Evolutionary conservation across 495 filamentous ascomycete genomes (phyloP).

Genomic region (Penicillium dipodomyicola): DNA sequence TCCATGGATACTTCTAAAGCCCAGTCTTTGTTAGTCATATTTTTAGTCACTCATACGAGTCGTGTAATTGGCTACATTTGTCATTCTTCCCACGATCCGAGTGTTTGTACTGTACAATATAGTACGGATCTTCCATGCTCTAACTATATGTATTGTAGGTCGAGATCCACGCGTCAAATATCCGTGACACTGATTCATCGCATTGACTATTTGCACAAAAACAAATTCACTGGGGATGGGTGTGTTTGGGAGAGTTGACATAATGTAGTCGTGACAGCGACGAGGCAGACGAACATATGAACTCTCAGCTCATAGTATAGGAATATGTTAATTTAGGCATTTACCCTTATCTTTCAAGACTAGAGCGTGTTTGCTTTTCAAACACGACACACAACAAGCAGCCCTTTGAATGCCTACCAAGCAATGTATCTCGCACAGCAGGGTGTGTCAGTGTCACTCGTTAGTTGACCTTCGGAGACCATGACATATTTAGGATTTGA

Average conservation of each 20-base stretch:
- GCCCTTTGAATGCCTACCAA: background rate
- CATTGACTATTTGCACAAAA: background rate
- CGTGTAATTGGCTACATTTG: background rate
- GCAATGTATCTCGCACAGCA: conserved; percentile 22
- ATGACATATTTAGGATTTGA: conserved; percentile 2
- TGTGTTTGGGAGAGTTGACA: background rate
- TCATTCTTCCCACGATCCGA: background rate
- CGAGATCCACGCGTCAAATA: background rate
- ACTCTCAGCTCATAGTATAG: background rate
- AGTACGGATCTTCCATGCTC: background rate
- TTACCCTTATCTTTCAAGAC: background rate
- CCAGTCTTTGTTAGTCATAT: background rate
- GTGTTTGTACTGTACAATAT: background rate
- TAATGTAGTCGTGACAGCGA: background rate
- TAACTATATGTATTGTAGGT: background rate
- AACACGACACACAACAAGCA: background rate
- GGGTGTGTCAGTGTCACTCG: conserved; percentile 19
- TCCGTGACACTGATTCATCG: background rate
- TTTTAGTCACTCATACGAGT: background rate
- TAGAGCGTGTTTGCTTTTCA: background rate
- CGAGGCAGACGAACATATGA: background rate
- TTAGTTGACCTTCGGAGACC: conserved; percentile 9
- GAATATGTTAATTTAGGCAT: background rate
- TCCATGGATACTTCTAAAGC: too few species aligned
- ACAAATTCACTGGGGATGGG: background rate